Conservation (phyloP, 306 rosid species). For the Prunus fruticosa region DNA sequence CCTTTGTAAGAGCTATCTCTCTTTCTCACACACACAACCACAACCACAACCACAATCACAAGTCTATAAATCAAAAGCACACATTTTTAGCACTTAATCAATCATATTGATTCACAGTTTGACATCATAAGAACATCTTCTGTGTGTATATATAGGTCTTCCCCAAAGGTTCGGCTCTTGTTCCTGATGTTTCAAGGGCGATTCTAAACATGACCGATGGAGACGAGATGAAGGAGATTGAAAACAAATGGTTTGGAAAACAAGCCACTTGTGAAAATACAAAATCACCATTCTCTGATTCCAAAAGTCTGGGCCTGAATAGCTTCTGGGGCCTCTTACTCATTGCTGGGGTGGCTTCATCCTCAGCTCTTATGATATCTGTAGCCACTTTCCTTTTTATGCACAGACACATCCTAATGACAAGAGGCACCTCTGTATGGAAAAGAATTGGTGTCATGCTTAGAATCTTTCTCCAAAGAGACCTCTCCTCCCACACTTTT, state of each 20-base stretch:
- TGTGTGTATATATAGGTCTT: constrained; percentile 23
- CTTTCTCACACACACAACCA: neutral
- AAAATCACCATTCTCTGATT: constrained; percentile 21
- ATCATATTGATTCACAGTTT: neutral
- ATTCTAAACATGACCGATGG: constrained; percentile 56
- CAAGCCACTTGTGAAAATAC: constrained; percentile 28
- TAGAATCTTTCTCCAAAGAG: constrained; percentile 24
- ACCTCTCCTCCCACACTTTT: constrained; percentile 24
- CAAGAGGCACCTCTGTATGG: constrained; percentile 33
- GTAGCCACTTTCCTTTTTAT: constrained; percentile 29
- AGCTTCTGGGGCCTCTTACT: constrained; percentile 70
- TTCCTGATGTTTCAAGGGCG: constrained; percentile 58
- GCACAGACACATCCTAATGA: constrained; percentile 31
- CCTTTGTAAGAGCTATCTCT: constrained; percentile 32
- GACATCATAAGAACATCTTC: neutral
- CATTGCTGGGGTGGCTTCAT: constrained; percentile 41
- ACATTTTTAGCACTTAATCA: neutral
- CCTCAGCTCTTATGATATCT: constrained; percentile 33
- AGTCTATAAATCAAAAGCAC: neutral
- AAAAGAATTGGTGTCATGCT: constrained; percentile 24
- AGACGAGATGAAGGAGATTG: constrained; percentile 51
- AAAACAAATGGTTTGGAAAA: constrained; percentile 47
- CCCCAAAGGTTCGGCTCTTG: constrained; percentile 51
- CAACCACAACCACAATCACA: neutral
- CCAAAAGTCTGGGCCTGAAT: constrained; percentile 47